A percentile compares a stretch with the other conserved stretches of the same genome.
phyloP scores from a whole-genome alignment of 768 basidiomycete genomes.

The Agrocybe praecox region DNA sequence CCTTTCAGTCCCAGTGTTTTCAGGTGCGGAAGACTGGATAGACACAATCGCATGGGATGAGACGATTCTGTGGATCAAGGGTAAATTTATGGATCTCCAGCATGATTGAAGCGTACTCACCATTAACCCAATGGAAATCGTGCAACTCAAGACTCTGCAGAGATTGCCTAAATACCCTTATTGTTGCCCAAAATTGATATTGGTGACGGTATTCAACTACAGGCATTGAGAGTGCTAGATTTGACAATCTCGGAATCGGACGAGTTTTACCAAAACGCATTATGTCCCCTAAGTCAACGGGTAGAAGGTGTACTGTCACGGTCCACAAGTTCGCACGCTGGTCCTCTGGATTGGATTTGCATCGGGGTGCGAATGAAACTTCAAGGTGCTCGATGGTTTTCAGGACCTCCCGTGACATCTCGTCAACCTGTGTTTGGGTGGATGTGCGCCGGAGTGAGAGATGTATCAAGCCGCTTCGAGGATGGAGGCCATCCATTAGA shows the following conservation, averaged over 20 bases:
- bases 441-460: too few relatives aligned
- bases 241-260: too few relatives aligned
- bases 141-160: background rate
- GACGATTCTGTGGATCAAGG: too few relatives aligned
- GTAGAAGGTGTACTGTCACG: background rate
- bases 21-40: background rate
- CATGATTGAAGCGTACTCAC: too few relatives aligned
- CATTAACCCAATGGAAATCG: background rate
- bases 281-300: too few relatives aligned
- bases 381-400: background rate
- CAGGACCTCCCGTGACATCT: background rate
- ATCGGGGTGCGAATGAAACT: background rate
- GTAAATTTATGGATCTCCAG: too few relatives aligned
- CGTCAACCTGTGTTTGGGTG: too few relatives aligned
- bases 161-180: background rate
- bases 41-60: too few relatives aligned
- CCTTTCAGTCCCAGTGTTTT: background rate
- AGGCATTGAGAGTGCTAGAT: too few relatives aligned
- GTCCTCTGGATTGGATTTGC: background rate
- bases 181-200: background rate
- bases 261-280: too few relatives aligned
- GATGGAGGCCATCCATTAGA: too few relatives aligned
- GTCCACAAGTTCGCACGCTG: background rate
- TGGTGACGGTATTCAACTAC: too few relatives aligned
- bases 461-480: background rate